Percentiles rank a stretch among this genome's conserved stretches.
phyloP scores from a whole-genome alignment of 2,329 filamentous ascomycete genomes.

The Arthrobotrys sphaeroides region DNA sequence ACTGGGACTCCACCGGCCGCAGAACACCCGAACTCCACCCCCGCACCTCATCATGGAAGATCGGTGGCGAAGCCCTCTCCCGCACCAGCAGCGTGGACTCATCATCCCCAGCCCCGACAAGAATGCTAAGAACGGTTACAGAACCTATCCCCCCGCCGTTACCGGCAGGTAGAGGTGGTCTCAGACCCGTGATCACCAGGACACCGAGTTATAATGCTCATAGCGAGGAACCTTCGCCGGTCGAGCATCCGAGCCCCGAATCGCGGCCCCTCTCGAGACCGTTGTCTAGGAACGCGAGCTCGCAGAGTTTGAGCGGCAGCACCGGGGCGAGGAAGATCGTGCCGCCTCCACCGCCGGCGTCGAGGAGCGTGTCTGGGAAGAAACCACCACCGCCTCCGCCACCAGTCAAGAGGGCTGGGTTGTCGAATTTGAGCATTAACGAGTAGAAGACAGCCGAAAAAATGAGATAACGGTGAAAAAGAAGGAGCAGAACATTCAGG shows the following conservation, averaged over 20 bases:
- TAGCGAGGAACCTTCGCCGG: conserved; percentile 54
- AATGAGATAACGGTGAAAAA: no score
- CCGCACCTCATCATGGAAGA: conserved; percentile 41
- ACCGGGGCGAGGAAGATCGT: conserved; percentile 52
- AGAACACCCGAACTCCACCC: conserved; percentile 36
- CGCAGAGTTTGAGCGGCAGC: conserved; percentile 25
- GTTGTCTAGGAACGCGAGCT: conserved; percentile 44
- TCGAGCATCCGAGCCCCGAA: conserved; percentile 52
- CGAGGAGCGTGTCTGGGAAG: conserved; percentile 50
- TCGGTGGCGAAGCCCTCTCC: conserved; percentile 42
- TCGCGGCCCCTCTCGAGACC: conserved; percentile 43
- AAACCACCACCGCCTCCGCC: conserved; percentile 57
- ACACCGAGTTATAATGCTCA: conserved; percentile 44
- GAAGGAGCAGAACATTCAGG: no score
- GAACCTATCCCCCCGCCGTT: conserved; percentile 46
- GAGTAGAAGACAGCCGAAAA: conserved; percentile 3
- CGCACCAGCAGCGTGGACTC: conserved; percentile 47
- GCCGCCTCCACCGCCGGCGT: conserved; percentile 55
- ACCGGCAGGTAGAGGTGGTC: conserved; percentile 22
- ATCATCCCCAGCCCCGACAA: background rate
- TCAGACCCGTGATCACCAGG: conserved; percentile 37
- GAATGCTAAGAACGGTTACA: conserved; percentile 48
- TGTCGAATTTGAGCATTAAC: conserved; percentile 38
- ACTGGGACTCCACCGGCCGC: conserved; percentile 58
- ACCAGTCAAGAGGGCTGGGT: conserved; percentile 55